Conservation (phyloP, 495 filamentous ascomycete species). For the Neurospora sublineolata region DNA sequence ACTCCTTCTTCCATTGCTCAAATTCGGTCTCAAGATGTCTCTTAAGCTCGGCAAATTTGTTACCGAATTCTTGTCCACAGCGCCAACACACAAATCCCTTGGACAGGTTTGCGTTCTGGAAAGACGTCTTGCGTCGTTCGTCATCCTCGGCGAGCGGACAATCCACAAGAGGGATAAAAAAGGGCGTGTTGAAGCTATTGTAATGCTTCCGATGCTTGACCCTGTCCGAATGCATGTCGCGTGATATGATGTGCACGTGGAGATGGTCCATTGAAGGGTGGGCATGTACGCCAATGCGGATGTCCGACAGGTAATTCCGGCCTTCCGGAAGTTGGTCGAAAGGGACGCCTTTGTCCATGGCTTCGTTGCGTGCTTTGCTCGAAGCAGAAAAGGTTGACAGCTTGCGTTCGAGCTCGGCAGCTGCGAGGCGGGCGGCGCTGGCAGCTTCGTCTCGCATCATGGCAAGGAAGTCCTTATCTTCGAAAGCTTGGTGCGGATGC, state of each 20-base stretch:
- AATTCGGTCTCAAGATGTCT: slow-evolving; percentile 73
- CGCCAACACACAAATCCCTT: slow-evolving; percentile 71
- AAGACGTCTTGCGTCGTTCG: slow-evolving; percentile 45
- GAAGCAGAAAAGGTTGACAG: slow-evolving; percentile 52
- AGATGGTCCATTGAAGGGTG: slow-evolving; percentile 86
- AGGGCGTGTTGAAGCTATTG: slow-evolving; percentile 80
- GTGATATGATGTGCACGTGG: slow-evolving; percentile 77
- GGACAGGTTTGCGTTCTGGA: slow-evolving; percentile 35
- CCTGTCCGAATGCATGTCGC: slow-evolving; percentile 56
- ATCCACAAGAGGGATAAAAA: slow-evolving; percentile 70
- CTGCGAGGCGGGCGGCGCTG: slow-evolving; percentile 53
- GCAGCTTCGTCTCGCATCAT: slow-evolving; percentile 47
- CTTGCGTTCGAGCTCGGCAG: slow-evolving; percentile 60
- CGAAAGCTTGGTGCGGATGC: slow-evolving; percentile 72
- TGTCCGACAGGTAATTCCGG: slow-evolving; percentile 66
- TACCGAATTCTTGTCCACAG: slow-evolving; percentile 64
- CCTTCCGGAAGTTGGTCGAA: slow-evolving; percentile 49
- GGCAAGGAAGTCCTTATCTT: slow-evolving; percentile 58
- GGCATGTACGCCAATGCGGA: slow-evolving; percentile 72
- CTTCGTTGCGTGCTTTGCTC: slow-evolving; percentile 43
- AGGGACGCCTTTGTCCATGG: slow-evolving; percentile 27
- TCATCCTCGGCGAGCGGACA: slow-evolving; percentile 63
- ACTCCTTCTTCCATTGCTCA: slow-evolving; percentile 66
- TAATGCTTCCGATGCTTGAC: slow-evolving; percentile 83
- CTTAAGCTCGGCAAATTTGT: slow-evolving; percentile 62